Conservation (phyloP, 345 rosid genomes). For the Dimocarpus longan region DNA sequence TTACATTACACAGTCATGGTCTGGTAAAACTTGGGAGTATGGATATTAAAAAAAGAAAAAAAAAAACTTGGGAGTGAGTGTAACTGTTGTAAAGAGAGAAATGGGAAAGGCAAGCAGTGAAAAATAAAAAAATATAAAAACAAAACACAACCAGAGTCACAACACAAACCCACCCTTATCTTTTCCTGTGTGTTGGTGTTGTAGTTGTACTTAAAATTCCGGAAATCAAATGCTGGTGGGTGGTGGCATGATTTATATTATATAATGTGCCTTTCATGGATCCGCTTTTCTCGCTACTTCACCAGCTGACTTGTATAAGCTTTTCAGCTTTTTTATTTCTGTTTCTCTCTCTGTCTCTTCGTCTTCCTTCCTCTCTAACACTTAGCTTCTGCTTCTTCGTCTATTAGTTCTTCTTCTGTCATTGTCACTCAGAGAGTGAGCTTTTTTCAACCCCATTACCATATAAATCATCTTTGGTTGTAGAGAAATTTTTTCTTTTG, state of each 20-base stretch:
- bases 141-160: neutral
- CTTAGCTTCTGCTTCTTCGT: neutral
- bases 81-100: too few relatives aligned
- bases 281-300: conserved; percentile 45
- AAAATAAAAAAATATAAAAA: neutral
- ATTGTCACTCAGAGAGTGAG: conserved; percentile 9
- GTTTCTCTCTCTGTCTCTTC: neutral
- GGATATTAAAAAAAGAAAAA: too few relatives aligned
- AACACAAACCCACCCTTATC: neutral
- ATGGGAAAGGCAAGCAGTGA: neutral
- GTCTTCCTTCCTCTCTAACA: neutral
- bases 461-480: conserved; percentile 13
- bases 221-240: conserved; percentile 8
- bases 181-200: neutral
- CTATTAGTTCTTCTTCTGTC: conserved; percentile 21
- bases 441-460: neutral
- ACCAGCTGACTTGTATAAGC: conserved; percentile 6
- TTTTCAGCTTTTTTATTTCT: conserved; percentile 11
- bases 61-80: too few relatives aligned
- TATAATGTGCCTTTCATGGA: conserved; percentile 29
- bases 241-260: conserved; percentile 21
- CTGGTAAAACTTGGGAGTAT: conserved; percentile 38
- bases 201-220: neutral
- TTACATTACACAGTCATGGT: conserved; percentile 16
- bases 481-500: neutral